Evolutionary conservation across 2,329 filamentous ascomycete genomes (phyloP), one percentile per base, ranked within the genome.

Genomic region (Arthrinium puccinioides): DNA sequence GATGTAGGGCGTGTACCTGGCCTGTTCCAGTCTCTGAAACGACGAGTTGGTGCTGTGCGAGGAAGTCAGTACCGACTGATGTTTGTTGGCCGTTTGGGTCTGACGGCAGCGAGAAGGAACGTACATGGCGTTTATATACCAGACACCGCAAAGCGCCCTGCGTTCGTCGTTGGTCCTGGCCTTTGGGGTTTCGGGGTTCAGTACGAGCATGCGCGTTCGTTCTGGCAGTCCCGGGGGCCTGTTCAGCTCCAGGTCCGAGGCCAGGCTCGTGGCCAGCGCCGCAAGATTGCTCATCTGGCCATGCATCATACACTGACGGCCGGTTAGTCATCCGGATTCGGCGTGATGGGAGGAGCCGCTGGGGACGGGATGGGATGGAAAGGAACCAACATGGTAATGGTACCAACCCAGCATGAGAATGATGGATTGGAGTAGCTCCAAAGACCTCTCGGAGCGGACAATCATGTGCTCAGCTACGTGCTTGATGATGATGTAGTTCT

Each of bases 81-180:
- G 15, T 11, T 9, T 6, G 21, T 20, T n/a, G n/a, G n/a, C 6
- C 8, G 10, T 21, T 11, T n/a, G 2, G 16, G 3, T 5, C 10
- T 24, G 32, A 23, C 6, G 9, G 55, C 68, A 49, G 56, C 76
- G 72, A 64, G 62, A n/a, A n/a, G n/a, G n/a, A n/a, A n/a, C n/a
- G n/a, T n/a, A n/a, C n/a, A n/a, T n/a, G 9, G 70, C 74, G 11
- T 61, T 67, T 21, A 77, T 43, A 41, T 74, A 76, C 66, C 72
- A 78, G 2, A 70, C 66, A 0, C 70, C 74, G 1, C 74, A 56
- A 1, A 76, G 56, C 0, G 66, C 61, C n/a, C 74, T 61, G 9
- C 66, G 60, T 42, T 77, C 73, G 26, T 76, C 73, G 7, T 70
- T 64, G 0, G 66, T 70, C 4, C 70, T 62, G 3, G 53, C 50